These are phyloP conservation scores for Oxyria digyna DNA, from an alignment of 148 eudicot genomes.

Conservation along the genomic window DNA sequence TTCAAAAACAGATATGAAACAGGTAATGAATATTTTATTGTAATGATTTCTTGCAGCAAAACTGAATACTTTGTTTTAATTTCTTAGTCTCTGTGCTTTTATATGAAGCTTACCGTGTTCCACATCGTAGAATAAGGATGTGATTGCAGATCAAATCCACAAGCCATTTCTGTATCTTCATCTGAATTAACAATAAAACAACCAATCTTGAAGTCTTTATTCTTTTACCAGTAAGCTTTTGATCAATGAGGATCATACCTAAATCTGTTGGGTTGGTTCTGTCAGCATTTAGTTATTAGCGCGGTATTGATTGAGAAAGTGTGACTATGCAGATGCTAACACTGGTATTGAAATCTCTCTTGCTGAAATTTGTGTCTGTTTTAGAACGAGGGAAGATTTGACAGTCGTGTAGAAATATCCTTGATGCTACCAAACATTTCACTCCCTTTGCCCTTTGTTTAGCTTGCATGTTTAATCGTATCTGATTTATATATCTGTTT, in stretches of 20 bases:
- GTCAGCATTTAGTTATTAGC: no score
- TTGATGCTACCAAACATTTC: no score
- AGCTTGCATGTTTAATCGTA: no score
- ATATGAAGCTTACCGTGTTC: constrained; percentile 7
- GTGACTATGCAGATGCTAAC: no score
- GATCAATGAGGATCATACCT: not conserved
- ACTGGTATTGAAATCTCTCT: no score
- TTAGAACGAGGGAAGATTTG: no score
- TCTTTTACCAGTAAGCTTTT: not conserved
- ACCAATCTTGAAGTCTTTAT: not conserved
- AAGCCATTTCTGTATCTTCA: constrained; percentile 9
- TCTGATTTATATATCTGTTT: no score
- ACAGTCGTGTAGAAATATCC: no score
- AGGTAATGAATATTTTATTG: not conserved
- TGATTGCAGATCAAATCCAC: not conserved
- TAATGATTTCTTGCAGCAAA: not conserved
- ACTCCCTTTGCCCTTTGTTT: no score
- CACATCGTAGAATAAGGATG: not conserved
- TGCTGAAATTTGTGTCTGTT: no score
- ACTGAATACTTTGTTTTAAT: not conserved
- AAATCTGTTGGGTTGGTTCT: not conserved
- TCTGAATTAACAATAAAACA: not conserved
- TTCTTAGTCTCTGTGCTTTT: not conserved
- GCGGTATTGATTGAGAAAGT: no score
- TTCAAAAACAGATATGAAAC: constrained; percentile 1